Evolutionary conservation across 2,329 filamentous ascomycete species (phyloP).

Genomic region (Harringtonia lauricola): DNA sequence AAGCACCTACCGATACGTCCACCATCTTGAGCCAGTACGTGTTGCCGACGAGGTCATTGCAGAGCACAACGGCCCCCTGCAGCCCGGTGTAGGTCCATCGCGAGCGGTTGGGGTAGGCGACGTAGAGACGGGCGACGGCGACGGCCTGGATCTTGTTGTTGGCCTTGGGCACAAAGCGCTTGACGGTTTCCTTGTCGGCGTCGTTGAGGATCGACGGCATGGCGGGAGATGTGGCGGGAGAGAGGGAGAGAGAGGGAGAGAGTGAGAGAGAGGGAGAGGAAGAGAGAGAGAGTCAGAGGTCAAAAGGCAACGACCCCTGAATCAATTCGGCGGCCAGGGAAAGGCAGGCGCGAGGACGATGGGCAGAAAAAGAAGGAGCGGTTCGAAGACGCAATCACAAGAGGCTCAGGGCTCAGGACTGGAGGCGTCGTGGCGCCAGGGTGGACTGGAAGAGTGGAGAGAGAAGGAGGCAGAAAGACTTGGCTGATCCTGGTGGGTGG

Average conservation of each 20-base stretch:
- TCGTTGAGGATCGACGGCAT: constrained; percentile 69
- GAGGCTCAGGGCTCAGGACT: too few relatives aligned
- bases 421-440: too few relatives aligned
- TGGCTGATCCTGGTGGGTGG: too few relatives aligned
- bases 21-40: constrained; percentile 98
- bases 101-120: constrained; percentile 75
- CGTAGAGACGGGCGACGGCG: constrained; percentile 84
- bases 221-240: constrained; percentile 1
- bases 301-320: too few relatives aligned
- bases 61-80: constrained; percentile 82
- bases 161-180: constrained; percentile 84
- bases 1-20: constrained; percentile 69
- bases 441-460: too few relatives aligned
- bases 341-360: too few relatives aligned
- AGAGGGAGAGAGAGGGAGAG: background rate
- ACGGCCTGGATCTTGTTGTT: constrained; percentile 97
- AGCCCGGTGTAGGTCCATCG: constrained; percentile 92
- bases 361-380: too few relatives aligned
- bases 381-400: too few relatives aligned
- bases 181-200: constrained; percentile 93
- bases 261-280: background rate
- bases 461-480: too few relatives aligned
- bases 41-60: constrained; percentile 88
- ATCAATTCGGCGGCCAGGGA: too few relatives aligned
- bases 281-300: background rate